Base-by-base conservation (phyloP, 2,329 filamentous ascomycete species). In the Bipolaris zeicola region DNA sequence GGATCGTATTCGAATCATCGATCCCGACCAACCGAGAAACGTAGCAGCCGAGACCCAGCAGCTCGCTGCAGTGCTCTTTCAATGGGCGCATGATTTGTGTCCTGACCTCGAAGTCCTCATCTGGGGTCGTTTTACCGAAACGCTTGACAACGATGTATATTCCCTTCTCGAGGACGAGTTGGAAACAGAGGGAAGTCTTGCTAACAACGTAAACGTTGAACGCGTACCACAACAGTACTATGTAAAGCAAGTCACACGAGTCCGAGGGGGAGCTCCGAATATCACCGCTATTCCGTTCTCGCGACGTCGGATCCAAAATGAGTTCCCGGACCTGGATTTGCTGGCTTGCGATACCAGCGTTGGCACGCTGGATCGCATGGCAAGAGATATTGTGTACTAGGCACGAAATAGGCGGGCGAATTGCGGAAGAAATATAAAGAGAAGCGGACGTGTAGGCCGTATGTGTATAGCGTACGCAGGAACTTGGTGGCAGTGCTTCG, bases 311-410 rank as follows among this genome's bases (percentile, higher is more conserved):
- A 7, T 59, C 22, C 37, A 38, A 18, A 28, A 56, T 34, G 50
- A 58, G 10, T 56, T 46, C 26, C 52, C 56, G 20, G 43, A 59
- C 0, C 38, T 61, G 10, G 52, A 47, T 26, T 6, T 57, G n/a
- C 28, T 59, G 18, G 16, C 33, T 28, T 59, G 44, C 31, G 59
- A 59, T 43, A 44, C 52, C 16, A 46, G 38, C 26, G 11, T n/a
- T 20, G n/a, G 4, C 4, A 3, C 24, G 6, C 28, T 37, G 14
- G 37, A 45, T 36, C 46, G 44, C 14, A 10, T 52, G 13, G 13
- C 33, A 16, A 13, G 48, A 18, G 51, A 54, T 11, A 16, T 34
- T 8, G 28, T 42, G 18, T 38, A 26, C 6, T 42, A 2, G 33
- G 36, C 14, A 13, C 5, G 7, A 31, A 13, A 31, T 11, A 10